Evolutionary conservation across 768 basidiomycete species (phyloP), one percentile per base, ranked within the genome.

Genomic region (Xanthoconium stramineum): DNA sequence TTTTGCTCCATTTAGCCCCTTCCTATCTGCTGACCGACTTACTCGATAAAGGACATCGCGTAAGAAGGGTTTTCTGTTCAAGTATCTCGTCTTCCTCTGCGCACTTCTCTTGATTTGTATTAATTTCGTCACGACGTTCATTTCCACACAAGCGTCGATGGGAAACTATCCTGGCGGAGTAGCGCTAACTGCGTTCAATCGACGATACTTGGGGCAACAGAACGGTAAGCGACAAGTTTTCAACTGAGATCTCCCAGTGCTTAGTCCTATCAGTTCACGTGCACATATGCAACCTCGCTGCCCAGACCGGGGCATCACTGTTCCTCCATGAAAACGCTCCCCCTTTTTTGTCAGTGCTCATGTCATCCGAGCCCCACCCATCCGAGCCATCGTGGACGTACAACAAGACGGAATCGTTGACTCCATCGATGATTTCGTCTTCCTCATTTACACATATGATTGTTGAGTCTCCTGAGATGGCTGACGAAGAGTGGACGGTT

Each of bases 111-210:
- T 81, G n/a, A 52, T 95, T 12, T 55, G 68, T 0, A 60, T 73
- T 52, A 94, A 95, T 64, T 47, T 82, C 5, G 37, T 74, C 3
- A 65, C 78, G 10, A 90, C 89, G 0, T 48, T 69, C 8, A 57
- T 89, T 32, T 75, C 83, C 11, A 81, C 83, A 1, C 65, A 64
- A 47, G 77, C 88, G 0, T 93, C 92, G 1, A 75, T 78, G 32
- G 65, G 67, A 47, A 99, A 98, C 71, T 98, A 99, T 66, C 94
- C 97, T 2, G 97, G 97, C 2, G 94, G 94, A 0, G 68, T 78
- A 12, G 90, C 94, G 0, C 73, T 97, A 49, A 63, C 70, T 1
- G 58, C 71, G 0, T 81, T 97, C 59, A 89, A 96, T 59, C 62
- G 75, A 39, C 67, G 75, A 28, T 82, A 79, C 53, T 69, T 72